Conservation (phyloP, 352 stramenopile species). For the Phytophthora idaei region DNA sequence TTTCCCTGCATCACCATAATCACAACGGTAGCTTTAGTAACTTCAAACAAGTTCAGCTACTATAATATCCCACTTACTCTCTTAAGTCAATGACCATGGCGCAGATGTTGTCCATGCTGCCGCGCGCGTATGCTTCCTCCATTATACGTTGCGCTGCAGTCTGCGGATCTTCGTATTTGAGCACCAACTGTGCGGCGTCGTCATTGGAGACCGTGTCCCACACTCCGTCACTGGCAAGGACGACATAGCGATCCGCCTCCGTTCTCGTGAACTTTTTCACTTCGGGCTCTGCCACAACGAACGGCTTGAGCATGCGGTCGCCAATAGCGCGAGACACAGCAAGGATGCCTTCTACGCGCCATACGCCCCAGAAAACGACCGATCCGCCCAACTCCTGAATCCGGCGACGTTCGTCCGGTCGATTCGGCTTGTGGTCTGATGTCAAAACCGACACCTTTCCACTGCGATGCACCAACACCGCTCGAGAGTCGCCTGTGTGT, state of each 20-base stretch:
- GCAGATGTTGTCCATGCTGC: constrained; percentile 92
- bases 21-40: constrained; percentile 9
- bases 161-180: constrained; percentile 74
- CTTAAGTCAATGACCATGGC: constrained; percentile 91
- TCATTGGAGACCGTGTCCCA: constrained; percentile 93
- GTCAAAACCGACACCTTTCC: constrained; percentile 84
- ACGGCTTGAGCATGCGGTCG: constrained; percentile 92
- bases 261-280: constrained; percentile 71
- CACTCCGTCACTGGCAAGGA: constrained; percentile 92
- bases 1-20: constrained; percentile 40
- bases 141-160: constrained; percentile 79
- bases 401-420: constrained; percentile 87
- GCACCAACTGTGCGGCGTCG: constrained; percentile 76
- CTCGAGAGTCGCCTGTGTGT: constrained; percentile 91
- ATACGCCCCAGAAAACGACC: constrained; percentile 92
- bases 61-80: constrained; percentile 45
- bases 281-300: constrained; percentile 92
- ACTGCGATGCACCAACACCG: constrained; percentile 83
- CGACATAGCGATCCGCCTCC: constrained; percentile 78
- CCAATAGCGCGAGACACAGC: constrained; percentile 93
- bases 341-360: constrained; percentile 94
- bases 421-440: constrained; percentile 92
- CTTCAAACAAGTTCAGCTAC: neutral
- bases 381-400: constrained; percentile 89
- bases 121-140: constrained; percentile 83